These are phyloP conservation scores for Suhomyces emberorum DNA, from an alignment of 805 yeast species.

Conservation along the genomic window DNA sequence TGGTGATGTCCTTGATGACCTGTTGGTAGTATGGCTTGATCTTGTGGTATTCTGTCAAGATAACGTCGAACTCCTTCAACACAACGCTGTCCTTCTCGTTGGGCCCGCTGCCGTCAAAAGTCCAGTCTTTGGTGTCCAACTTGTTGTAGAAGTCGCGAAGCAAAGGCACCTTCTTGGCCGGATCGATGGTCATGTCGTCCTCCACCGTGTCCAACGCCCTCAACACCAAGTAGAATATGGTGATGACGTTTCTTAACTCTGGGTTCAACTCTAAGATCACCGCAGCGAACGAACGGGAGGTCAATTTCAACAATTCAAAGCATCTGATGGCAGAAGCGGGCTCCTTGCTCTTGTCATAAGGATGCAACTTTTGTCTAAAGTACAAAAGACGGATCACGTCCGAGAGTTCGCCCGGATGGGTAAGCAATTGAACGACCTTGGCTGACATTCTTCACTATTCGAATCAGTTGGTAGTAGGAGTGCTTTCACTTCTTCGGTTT, in stretches of 20 bases:
- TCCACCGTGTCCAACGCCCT: constrained; percentile 95
- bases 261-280: constrained; percentile 91
- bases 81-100: constrained; percentile 81
- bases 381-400: constrained; percentile 59
- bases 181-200: constrained; percentile 88
- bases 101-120: constrained; percentile 69
- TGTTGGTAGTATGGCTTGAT: constrained; percentile 75
- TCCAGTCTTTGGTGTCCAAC: constrained; percentile 69
- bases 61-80: constrained; percentile 69
- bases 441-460: not conserved
- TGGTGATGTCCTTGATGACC: constrained; percentile 72
- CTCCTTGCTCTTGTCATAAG: constrained; percentile 36
- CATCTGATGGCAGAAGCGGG: constrained; percentile 49
- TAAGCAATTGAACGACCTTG: constrained; percentile 52
- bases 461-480: too few species aligned
- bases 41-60: constrained; percentile 68
- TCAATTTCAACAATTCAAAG: constrained; percentile 58
- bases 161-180: constrained; percentile 67
- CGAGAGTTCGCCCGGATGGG: constrained; percentile 70
- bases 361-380: constrained; percentile 53
- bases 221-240: constrained; percentile 80
- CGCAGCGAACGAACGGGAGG: constrained; percentile 93
- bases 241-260: constrained; percentile 74
- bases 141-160: constrained; percentile 66
- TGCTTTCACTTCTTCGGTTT: too few species aligned